Base-by-base conservation (phyloP, 352 stramenopile genomes). In the Pilasporangium apinafurcum region DNA sequence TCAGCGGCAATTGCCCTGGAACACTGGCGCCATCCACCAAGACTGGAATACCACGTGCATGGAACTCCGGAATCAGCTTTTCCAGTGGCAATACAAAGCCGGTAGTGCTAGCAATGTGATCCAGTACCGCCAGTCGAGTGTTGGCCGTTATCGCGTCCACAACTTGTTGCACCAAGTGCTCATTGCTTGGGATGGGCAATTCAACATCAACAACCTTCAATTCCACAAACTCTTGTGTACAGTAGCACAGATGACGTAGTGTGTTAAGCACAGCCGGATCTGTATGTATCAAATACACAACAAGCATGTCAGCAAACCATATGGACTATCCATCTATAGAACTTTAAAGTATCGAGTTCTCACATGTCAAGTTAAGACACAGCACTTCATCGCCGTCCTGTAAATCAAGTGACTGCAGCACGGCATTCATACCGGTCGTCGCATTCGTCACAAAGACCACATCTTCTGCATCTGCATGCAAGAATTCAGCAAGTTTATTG, bases 351-450 rank as follows among this genome's bases (percentile, higher is more conserved):
- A n/a, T n/a, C n/a, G n/a, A n/a, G n/a, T n/a, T n/a, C n/a, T n/a
- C n/a, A 91, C 74, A 93, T n/a, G 81, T 90, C 14, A 88, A 59
- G 60, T 86, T 91, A 14, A 93, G 71, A 62, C 78, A 93, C 38
- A 93, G 54, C 44, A 93, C 79, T 82, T 93, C 79, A 44, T 93
- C 81, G 44, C 82, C 79, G 30, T 91, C 82, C 58, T 93, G 78
- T 35, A 93, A 65, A 58, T 93, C 79, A 16, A 93, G 64, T 18
- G 78, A 91, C 47, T 83, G 76, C 16, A 93, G 60, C 48, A 93
- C 78, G 10, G 78, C 76, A 44, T 93, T 93, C 59, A 86, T 89
- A 44, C 81, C 81, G 2, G 78, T 88, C 3, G 81, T 90, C 21
- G 79, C 79, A 42, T 93, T 93, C 10, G 78, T 88, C 31, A 93